phyloP scores from a whole-genome alignment of 805 yeast species.

The Ogataea siamensis region DNA sequence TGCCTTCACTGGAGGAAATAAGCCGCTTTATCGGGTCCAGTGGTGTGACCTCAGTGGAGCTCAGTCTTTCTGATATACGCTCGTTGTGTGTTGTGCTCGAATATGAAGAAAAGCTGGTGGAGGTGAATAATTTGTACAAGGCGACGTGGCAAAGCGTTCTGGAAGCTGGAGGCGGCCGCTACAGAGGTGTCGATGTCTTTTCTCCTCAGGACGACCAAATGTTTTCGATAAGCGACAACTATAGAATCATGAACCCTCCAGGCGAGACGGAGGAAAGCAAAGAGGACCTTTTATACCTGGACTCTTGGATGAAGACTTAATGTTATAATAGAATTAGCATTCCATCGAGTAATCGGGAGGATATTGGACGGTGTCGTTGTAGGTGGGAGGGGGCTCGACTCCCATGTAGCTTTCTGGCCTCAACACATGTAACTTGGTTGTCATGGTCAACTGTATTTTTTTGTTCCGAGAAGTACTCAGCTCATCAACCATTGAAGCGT shows the following conservation, averaged over 20 bases:
- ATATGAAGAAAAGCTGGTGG: conserved; percentile 82
- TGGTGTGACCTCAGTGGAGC: conserved; percentile 79
- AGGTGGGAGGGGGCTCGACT: conserved; percentile 23
- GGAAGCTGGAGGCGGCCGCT: conserved; percentile 56
- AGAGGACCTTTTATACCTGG: conserved; percentile 25
- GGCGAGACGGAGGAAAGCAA: conserved; percentile 20
- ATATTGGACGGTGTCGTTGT: conserved; percentile 9
- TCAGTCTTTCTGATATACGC: conserved; percentile 69
- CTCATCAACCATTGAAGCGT: conserved; percentile 25
- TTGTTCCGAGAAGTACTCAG: conserved; percentile 1
- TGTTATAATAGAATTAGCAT: conserved; percentile 4
- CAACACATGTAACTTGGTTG: conserved; percentile 20
- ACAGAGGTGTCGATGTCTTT: conserved; percentile 29
- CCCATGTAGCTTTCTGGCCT: conserved; percentile 24
- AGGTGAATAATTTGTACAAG: conserved; percentile 59
- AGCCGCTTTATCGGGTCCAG: conserved; percentile 68
- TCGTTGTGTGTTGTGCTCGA: conserved; percentile 84
- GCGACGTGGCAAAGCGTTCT: conserved; percentile 83
- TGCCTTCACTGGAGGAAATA: conserved; percentile 72
- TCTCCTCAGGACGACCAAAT: conserved; percentile 30
- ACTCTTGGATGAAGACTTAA: conserved; percentile 32
- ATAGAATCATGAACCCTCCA: conserved; percentile 29
- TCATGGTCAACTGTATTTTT: conserved; percentile 27
- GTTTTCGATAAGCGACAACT: conserved; percentile 33
- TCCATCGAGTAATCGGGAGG: conserved; percentile 7